phyloP scores from a whole-genome alignment of 2,329 filamentous ascomycete species.

The Exophiala sp. region DNA sequence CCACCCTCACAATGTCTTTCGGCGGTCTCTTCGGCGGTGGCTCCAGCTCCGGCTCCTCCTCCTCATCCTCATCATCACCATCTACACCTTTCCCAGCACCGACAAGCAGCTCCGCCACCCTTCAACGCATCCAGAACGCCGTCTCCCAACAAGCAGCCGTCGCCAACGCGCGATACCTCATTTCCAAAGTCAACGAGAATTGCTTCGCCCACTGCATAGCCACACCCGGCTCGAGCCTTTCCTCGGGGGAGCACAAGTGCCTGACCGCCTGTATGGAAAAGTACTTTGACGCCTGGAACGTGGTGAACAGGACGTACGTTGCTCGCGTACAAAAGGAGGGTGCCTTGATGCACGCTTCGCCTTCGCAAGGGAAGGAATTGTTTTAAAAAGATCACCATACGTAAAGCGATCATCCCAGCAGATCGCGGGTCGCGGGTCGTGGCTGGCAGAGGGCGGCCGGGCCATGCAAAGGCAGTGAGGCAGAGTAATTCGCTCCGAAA shows the following conservation, averaged over 20 bases:
- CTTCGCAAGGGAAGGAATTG: slow-evolving; percentile 18
- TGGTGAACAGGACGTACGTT: slow-evolving; percentile 67
- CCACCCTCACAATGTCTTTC: slow-evolving; percentile 24
- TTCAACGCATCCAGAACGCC: slow-evolving; percentile 45
- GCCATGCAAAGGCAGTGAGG: too few species aligned
- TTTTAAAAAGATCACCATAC: slow-evolving; percentile 6
- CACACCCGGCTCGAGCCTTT: slow-evolving; percentile 64
- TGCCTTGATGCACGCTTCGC: background rate
- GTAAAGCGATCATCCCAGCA: too few species aligned
- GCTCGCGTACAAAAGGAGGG: slow-evolving; percentile 59
- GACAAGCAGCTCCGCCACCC: slow-evolving; percentile 17
- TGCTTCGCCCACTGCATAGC: slow-evolving; percentile 77
- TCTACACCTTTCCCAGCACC: slow-evolving; percentile 24
- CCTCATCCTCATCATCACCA: slow-evolving; percentile 11
- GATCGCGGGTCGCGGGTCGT: too few species aligned
- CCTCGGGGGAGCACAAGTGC: slow-evolving; percentile 66
- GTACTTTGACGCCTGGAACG: slow-evolving; percentile 78
- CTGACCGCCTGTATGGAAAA: slow-evolving; percentile 78
- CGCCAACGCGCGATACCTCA: slow-evolving; percentile 65
- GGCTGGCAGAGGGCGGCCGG: too few species aligned
- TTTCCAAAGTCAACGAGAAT: slow-evolving; percentile 76
- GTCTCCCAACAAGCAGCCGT: slow-evolving; percentile 64
- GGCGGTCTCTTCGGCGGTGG: slow-evolving; percentile 37
- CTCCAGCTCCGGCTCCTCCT: slow-evolving; percentile 18
- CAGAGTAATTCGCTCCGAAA: too few species aligned